These are phyloP conservation scores for Solanum peruvianum DNA, from an alignment of 257 asterid genomes.

Conservation along the genomic window DNA sequence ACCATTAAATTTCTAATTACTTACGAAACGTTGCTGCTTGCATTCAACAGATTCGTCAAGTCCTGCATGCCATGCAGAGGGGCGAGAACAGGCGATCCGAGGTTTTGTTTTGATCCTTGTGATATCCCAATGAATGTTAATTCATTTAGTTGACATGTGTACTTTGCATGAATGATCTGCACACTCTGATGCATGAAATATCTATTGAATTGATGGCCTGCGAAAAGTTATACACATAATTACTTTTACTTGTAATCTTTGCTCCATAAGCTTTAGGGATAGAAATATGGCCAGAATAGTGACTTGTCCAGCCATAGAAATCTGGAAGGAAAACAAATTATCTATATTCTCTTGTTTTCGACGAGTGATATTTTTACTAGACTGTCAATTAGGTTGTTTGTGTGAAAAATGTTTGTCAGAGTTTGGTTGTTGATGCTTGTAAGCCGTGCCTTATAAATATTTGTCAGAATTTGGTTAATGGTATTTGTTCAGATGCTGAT, in stretches of 20 bases:
- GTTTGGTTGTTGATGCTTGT: background rate
- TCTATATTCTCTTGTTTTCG: background rate
- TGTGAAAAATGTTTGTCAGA: background rate
- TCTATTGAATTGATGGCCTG: background rate
- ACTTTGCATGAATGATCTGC: background rate
- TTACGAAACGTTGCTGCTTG: background rate
- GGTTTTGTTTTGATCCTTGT: conserved; percentile 39
- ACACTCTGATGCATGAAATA: background rate
- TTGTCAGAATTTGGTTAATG: background rate
- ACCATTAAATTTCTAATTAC: background rate
- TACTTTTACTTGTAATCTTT: background rate
- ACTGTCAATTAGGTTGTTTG: background rate
- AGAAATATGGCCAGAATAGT: background rate
- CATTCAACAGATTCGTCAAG: conserved; percentile 62
- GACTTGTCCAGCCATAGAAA: background rate
- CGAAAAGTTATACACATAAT: background rate
- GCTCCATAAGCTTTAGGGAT: background rate
- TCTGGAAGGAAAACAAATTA: background rate
- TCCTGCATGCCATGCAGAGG: conserved; percentile 70
- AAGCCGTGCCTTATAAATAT: background rate
- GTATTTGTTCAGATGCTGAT: background rate
- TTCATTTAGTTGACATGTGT: background rate
- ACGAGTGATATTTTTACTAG: background rate
- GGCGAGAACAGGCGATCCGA: conserved; percentile 49
- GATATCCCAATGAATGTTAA: background rate